Base-by-base conservation (phyloP, 805 yeast genomes). In the Kazachstania martiniae region DNA sequence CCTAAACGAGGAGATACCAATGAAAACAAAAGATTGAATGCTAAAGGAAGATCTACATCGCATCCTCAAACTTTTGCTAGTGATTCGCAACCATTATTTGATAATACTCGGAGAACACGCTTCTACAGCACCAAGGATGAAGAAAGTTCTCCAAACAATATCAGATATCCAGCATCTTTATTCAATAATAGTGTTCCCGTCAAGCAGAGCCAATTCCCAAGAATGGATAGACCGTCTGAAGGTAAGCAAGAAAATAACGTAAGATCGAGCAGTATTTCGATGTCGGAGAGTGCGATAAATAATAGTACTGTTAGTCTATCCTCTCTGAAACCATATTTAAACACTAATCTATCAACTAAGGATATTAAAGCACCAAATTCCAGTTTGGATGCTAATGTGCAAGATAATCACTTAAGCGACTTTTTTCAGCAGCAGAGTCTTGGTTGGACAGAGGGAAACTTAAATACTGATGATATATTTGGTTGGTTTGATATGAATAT, bases 401-500 rank as follows among this genome's bases (percentile, higher is more conserved):
- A 8, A 8, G 6, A n/a, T 6, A 23, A 23, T n/a, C 8, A 9
- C 6, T n/a, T n/a, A 23, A 76, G 78, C 44, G 65, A 65, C 13
- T 79, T 81, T 43, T 74, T 81, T 57, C 85, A 79, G 51, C 85
- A 79, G 53, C 91, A 82, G 44, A 80, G 86, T 18, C 74, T 77
- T 21, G 87, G 85, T 19, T 84, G 94, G 94, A 69, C 77, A 51
- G 86, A 83, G 49, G 77, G 75, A 21, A 83, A 76, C 28, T 46
- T 51, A n/a, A 47, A 46, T 31, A 49, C 51, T 9, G 96, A 87
- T 49, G 96, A 87, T 51, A 80, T 87, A 47, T 61, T 87, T 29
- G 96, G 96, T 9, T 87, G 95, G 95, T 81, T 87, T 63, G 94
- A 84, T 51, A 74, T 76, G 53, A 79, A 79, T 47, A 72, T 71